Base-by-base conservation (phyloP, 352 stramenopile genomes). In the Pelagophyceae sp. region DNA sequence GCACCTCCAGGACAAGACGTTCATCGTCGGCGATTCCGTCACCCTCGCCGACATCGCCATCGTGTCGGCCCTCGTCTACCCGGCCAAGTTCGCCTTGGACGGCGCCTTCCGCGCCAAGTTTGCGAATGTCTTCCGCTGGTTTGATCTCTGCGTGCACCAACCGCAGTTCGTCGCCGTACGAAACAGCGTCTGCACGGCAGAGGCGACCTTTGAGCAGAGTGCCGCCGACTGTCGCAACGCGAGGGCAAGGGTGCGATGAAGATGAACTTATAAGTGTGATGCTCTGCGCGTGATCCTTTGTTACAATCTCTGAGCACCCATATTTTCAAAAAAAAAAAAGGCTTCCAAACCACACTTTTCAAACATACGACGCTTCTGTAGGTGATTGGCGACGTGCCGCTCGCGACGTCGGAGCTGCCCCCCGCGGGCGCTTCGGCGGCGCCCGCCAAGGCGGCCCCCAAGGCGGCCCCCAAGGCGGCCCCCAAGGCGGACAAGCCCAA, bases 41-140 rank as follows among this genome's bases (percentile, higher is more conserved):
- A 97, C 93, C 27, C 83, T 98, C 17, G 94, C 93, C 29, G 93
- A 98, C 82, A 97, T 98, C 79, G 80, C 83, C 31, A 76, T 97
- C 19, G 84, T 88, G 25, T 92, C 84, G 40, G 85, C 91, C 35
- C 86, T 98, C 20, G 80, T 97, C 38, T 96, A 98, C 85, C 90
- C 91, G n/a, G 94, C 97, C 81, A 97, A 96, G 85, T 85, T 97
- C 54, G 86, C 97, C 38, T 86, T 94, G 65, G 91, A 95, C 81
- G 86, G 90, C 81, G 85, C 89, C 54, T 96, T 91, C 83, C 87
- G 93, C 78, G 92, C 91, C 79, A 83, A 85, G 54, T 97, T 90
- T 84, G 85, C 86, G 31, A 90, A 88, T 75, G 89, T 98, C 70
- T 86, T 88, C 50, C 86, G 90, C 70, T 98, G 92, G 93, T 98